These are phyloP conservation scores for Volvox africanus DNA, from an alignment of 139 green algal species.

Conservation along the genomic window DNA sequence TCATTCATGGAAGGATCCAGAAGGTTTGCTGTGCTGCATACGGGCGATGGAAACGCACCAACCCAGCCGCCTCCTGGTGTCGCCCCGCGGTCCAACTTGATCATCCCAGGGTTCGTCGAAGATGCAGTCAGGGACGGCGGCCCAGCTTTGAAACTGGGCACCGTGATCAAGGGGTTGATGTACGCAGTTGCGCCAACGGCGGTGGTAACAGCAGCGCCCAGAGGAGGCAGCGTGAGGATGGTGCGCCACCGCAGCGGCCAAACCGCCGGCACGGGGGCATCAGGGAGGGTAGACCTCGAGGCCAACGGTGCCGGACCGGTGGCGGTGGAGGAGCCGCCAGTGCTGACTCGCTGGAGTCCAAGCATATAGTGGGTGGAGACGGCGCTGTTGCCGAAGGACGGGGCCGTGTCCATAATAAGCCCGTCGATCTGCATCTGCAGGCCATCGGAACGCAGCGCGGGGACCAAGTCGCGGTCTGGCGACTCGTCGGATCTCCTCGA, in stretches of 20 bases:
- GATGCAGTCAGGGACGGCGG: neutral
- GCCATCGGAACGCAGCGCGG: neutral
- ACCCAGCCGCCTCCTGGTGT: neutral
- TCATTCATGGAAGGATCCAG: neutral
- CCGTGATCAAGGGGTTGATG: neutral
- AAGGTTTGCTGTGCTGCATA: constrained; percentile 3
- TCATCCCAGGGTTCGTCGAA: neutral
- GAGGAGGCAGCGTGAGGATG: neutral
- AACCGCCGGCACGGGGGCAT: neutral
- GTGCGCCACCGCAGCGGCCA: constrained; percentile 35
- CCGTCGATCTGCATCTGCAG: neutral
- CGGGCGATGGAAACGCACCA: constrained; percentile 20
- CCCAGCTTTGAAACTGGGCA: neutral
- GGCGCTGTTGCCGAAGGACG: constrained; percentile 27
- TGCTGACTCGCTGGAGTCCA: constrained; percentile 25
- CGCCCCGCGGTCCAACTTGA: neutral
- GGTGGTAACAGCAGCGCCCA: neutral
- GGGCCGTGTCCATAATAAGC: neutral
- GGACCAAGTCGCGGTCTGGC: constrained; percentile 9
- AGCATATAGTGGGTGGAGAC: constrained; percentile 50
- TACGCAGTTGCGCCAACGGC: neutral
- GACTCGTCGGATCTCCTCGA: neutral
- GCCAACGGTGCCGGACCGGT: neutral
- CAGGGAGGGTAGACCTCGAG: constrained; percentile 6
- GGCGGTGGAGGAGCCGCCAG: neutral